Evolutionary conservation across 2,329 filamentous ascomycete species (phyloP), one percentile per base, ranked within the genome.

Genomic region (Lachnellula willkommii): DNA sequence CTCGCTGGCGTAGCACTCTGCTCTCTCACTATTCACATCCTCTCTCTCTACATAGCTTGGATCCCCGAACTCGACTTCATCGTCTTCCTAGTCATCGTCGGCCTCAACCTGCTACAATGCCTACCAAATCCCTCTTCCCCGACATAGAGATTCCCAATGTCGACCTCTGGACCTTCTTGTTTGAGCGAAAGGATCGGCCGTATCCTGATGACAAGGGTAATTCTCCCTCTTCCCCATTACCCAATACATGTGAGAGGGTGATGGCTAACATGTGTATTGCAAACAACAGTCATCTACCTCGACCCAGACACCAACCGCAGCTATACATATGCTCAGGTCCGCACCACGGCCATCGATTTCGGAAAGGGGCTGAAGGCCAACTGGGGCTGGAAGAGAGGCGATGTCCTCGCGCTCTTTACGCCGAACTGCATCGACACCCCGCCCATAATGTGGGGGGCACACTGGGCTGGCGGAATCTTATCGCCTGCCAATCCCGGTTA

Each of bases 401-500:
- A 96, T 69, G 89, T 94, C 1, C 78, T 96, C 22, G 88, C 81
- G 11, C 77, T 96, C 53, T 96, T 87, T 76, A 86, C 89, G 3
- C 89, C 91, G 28, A 96, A 97, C 70, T 85, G 80, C 70, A 87
- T 96, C 68, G 92, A 96, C 70, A 90, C 87, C 0, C 86, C 90
- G 0, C 77, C 86, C 3, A 72, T 91, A 47, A 89, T 83, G 71
- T 90, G 89, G 77, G 92, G 91, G 28, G 79, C 83, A 9, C 83
- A 88, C 62, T 96, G 90, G 88, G 88, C 90, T 0, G 92, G 91
- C 47, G 91, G 89, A 32, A 76, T 90, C 51, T 74, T 90, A 11
- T 90, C 87, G n/a, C 90, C 92, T 0, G 91, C 90, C 2, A 96
- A 96, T 68, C 91, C 92, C 20, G 84, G 85, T 4, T 96, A 96